phyloP scores from a whole-genome alignment of 2,329 filamentous ascomycete genomes.

The Ophiosphaerella korrae region DNA sequence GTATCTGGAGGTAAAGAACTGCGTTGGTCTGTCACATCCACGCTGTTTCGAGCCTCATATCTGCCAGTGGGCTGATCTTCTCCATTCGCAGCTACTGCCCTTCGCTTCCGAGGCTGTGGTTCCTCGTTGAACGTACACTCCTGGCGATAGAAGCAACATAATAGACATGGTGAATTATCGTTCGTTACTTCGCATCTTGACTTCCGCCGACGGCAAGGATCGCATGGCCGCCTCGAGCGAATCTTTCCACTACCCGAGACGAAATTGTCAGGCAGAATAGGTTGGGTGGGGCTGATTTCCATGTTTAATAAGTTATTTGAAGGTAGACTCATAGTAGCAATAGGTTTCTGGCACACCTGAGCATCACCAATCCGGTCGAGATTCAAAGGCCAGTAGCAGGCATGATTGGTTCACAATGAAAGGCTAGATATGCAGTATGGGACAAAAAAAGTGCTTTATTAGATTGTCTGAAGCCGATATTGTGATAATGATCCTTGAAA shows the following conservation, averaged over 20 bases:
- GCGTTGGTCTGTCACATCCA: not conserved
- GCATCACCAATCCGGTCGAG: too few species aligned
- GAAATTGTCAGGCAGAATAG: constrained; percentile 18
- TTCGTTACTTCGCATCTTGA: constrained; percentile 72
- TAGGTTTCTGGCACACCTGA: not conserved
- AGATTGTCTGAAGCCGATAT: not conserved
- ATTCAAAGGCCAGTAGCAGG: too few species aligned
- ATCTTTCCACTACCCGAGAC: constrained; percentile 15
- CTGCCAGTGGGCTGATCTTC: constrained; percentile 5
- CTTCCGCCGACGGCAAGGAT: constrained; percentile 68
- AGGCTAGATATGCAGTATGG: too few species aligned
- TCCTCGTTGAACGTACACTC: constrained; percentile 72
- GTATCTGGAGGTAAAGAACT: constrained; percentile 13
- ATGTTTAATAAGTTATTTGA: constrained; percentile 5
- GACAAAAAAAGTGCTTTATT: too few species aligned
- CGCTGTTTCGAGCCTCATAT: not conserved
- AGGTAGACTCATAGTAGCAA: not conserved
- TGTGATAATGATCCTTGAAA: constrained; percentile 10
- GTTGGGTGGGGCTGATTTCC: constrained; percentile 18
- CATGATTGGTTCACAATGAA: too few species aligned
- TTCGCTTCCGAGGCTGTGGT: constrained; percentile 72
- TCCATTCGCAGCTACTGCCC: constrained; percentile 43
- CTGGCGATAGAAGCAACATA: constrained; percentile 69
- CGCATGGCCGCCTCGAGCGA: constrained; percentile 60
- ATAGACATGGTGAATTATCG: constrained; percentile 66